phyloP scores from a whole-genome alignment of 352 stramenopile species.

The Phytophthora constricta region DNA sequence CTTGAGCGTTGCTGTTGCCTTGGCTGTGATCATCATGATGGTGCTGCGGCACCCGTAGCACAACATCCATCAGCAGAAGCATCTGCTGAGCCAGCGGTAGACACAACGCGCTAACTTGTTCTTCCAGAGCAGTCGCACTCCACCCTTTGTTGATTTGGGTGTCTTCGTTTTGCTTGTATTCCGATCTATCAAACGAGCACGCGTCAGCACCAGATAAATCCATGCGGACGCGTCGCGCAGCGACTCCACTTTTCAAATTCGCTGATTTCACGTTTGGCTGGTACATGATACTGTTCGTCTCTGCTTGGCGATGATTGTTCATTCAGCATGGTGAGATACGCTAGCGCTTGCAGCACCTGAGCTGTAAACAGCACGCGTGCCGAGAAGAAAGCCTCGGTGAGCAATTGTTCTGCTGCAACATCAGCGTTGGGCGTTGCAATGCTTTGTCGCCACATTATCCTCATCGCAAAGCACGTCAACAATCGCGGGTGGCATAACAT shows the following conservation, averaged over 20 bases:
- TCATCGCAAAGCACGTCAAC: conserved; percentile 61
- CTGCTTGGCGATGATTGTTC: not conserved
- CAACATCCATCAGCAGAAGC: conserved; percentile 62
- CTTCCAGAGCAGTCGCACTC: conserved; percentile 43
- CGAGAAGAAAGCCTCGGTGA: conserved; percentile 65
- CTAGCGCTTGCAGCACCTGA: conserved; percentile 64
- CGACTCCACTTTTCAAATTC: conserved; percentile 68
- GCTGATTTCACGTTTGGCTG: conserved; percentile 24
- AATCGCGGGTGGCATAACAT: conserved; percentile 60
- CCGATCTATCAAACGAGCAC: conserved; percentile 43
- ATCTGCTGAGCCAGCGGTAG: conserved; percentile 68
- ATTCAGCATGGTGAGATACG: conserved; percentile 36
- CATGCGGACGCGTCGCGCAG: conserved; percentile 63
- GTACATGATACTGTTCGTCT: conserved; percentile 2
- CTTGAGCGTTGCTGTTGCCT: conserved; percentile 4
- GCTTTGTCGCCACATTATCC: conserved; percentile 52
- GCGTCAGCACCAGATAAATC: conserved; percentile 53
- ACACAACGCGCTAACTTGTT: conserved; percentile 49
- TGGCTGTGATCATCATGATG: conserved; percentile 23
- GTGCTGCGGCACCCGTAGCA: conserved; percentile 42
- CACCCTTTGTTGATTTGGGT: conserved; percentile 20
- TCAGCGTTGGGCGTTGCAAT: conserved; percentile 34
- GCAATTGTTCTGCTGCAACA: conserved; percentile 45
- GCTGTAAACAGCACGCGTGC: conserved; percentile 63
- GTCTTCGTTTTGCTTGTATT: not conserved